phyloP scores from a whole-genome alignment of 371 early-diverging fungal species.

The Mortierella polycephala region DNA sequence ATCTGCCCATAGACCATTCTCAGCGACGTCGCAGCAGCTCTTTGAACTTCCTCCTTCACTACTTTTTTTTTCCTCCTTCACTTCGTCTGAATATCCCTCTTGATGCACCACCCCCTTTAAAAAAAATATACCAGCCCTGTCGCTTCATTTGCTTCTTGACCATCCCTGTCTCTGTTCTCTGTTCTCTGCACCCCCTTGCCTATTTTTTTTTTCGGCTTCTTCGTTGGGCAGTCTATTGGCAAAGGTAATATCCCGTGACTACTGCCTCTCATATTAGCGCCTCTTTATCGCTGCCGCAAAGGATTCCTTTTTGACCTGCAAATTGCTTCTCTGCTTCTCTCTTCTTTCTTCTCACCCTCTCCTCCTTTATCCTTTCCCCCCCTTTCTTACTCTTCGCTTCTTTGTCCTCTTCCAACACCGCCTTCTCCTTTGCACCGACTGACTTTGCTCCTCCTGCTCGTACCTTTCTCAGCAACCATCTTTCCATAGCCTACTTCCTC shows the following conservation, averaged over 20 bases:
- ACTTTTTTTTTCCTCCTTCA: no score
- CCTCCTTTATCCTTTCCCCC: not conserved
- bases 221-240: not conserved
- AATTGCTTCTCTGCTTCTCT: constrained; percentile 3
- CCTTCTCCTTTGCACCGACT: not conserved
- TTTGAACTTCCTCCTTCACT: no score
- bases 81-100: no score
- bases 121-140: not conserved
- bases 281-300: no score
- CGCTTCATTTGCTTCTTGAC: not conserved
- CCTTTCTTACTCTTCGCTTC: constrained; percentile 2
- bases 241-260: not conserved
- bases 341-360: constrained; percentile 1
- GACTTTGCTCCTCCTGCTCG: not conserved
- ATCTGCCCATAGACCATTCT: no score
- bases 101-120: not conserved
- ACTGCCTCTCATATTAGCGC: not conserved
- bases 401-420: not conserved
- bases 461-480: not conserved
- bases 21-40: no score
- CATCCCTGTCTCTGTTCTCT: constrained; percentile 1
- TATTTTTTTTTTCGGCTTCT: not conserved
- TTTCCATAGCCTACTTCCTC: not conserved
- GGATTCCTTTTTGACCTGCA: not conserved
- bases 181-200: constrained; percentile 1